These are phyloP conservation scores for Fusarium sp. DNA, from an alignment of 2,329 filamentous ascomycete genomes.

Conservation along the genomic window DNA sequence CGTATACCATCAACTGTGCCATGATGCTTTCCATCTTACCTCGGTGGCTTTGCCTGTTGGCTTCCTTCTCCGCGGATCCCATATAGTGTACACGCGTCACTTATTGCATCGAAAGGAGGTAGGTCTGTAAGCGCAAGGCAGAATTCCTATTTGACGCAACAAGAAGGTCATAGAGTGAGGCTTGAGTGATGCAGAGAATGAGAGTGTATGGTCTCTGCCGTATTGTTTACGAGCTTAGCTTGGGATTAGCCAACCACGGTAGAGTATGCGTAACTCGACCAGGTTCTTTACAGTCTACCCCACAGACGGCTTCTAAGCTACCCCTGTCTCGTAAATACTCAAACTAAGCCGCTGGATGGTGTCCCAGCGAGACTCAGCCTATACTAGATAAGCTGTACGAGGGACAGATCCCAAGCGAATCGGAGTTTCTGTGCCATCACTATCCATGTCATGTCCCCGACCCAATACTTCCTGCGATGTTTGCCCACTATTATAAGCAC, in stretches of 20 bases:
- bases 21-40: neutral
- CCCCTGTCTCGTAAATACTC: neutral
- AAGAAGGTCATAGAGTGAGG: neutral
- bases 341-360: neutral
- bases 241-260: neutral
- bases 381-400: neutral
- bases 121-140: neutral
- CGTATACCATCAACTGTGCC: neutral
- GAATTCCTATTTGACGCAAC: neutral
- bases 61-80: neutral
- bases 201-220: neutral
- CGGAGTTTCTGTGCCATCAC: neutral
- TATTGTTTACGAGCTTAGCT: neutral
- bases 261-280: neutral
- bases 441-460: too few species aligned
- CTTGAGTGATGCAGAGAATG: neutral
- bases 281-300: neutral
- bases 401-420: neutral
- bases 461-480: neutral
- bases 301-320: neutral
- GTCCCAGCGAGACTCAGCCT: neutral
- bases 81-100: rapidly evolving
- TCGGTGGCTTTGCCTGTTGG: neutral
- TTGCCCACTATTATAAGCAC: neutral
- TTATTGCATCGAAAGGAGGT: too few species aligned